Evolutionary conservation across 306 rosid genomes (phyloP), one percentile per base, ranked within the genome.

Genomic region (Quercus bicolor): DNA sequence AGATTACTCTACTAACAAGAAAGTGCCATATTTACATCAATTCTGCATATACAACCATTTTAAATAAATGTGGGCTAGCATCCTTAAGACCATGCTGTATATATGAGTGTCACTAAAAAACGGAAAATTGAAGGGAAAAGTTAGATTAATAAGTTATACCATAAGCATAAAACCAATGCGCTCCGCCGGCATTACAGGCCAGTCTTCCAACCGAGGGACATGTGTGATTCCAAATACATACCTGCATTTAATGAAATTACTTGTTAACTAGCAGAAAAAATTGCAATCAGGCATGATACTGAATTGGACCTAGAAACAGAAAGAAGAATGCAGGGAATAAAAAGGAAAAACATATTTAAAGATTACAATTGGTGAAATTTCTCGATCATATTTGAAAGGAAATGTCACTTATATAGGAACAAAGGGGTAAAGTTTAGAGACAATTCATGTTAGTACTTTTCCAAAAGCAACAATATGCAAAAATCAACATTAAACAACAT

Each of bases 171-270:
- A 93, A 56, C 97, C 97, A 37, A 93, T 85, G 85, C 70, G 94
- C 85, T 93, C 97, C 77, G 91, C 98, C 1, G 98, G 98, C 97
- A 91, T 94, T 59, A 91, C 97, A 62, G 98, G 98, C 98, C 98
- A 93, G 77, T 93, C 97, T 85, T 93, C 98, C 70, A 91, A 76
- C 14, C 94, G 89, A 64, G 97, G 97, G 74, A 91, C 85, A 18
- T 91, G 98, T 3, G 97, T 90, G 79, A 94, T 82, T 77, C 96
- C 97, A 59, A 94, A 94, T 12, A 94, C 90, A 54, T 91, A 94
- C 98, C 98, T 94, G 89, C 71, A 83, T 37, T 37, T 40, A 21
- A 34, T 70, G 75, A 11, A 18, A 70, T 76, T 70, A 75, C 72
- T 77, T 52, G 6, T 78, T 2, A 40, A 28, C 52, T 80, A 21